Conservation (phyloP, 805 yeast genomes). For the Zygosaccharomyces rouxii region DNA sequence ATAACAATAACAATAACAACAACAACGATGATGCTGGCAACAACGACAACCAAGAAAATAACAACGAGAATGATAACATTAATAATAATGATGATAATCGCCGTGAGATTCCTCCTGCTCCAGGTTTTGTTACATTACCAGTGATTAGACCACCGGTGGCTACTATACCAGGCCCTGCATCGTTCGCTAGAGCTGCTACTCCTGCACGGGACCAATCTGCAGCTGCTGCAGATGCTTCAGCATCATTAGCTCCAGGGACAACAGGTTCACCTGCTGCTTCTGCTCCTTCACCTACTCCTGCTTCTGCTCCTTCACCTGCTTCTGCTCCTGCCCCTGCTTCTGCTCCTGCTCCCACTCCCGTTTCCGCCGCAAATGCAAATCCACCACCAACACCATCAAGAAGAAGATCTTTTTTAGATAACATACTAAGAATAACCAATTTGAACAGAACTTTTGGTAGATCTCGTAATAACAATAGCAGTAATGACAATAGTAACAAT, state of each 20-base stretch:
- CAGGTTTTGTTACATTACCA: not conserved
- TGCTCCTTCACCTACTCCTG: not conserved
- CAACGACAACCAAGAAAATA: conserved; percentile 4
- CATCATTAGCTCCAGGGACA: not conserved
- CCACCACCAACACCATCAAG: conserved; percentile 7
- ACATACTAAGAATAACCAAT: conserved; percentile 15
- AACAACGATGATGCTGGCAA: conserved; percentile 13
- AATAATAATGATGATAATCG: conserved; percentile 1
- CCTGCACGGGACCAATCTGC: not conserved
- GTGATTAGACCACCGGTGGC: conserved; percentile 1
- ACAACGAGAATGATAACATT: conserved; percentile 4
- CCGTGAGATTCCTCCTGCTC: not conserved
- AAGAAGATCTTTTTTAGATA: conserved; percentile 16
- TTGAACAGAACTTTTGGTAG: conserved; percentile 11
- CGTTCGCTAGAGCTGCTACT: not conserved
- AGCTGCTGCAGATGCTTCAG: not conserved
- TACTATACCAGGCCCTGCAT: conserved; percentile 3
- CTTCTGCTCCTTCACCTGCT: not conserved
- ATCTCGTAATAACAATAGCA: conserved; percentile 7
- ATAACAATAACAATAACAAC: conserved; percentile 4
- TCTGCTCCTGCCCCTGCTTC: not conserved
- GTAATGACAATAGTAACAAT: not conserved
- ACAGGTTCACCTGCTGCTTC: not conserved
- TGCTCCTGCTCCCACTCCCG: not conserved
- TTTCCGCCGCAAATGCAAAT: not conserved